phyloP scores from a whole-genome alignment of 768 basidiomycete genomes.

The Gelatoporia subvermispora region DNA sequence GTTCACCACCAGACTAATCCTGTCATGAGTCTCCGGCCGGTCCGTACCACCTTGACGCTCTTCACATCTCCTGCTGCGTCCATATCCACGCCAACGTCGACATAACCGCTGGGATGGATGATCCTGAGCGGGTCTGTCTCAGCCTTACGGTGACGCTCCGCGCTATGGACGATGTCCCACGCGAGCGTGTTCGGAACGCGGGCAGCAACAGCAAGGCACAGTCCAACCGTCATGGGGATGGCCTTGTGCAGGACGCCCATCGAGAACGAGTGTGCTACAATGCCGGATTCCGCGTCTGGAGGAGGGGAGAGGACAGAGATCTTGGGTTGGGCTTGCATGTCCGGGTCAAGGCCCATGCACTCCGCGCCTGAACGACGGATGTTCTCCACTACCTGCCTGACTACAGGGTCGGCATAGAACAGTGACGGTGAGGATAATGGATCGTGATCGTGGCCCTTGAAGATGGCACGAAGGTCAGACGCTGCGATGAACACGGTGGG shows the following conservation, averaged over 20 bases:
- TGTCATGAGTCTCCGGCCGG: constrained; percentile 67
- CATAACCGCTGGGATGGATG: constrained; percentile 60
- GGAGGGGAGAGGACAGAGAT: constrained; percentile 48
- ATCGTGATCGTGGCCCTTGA: constrained; percentile 10
- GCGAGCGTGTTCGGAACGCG: constrained; percentile 50
- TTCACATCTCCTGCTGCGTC: constrained; percentile 39
- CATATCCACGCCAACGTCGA: constrained; percentile 62
- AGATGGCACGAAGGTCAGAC: constrained; percentile 35
- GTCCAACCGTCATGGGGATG: constrained; percentile 67
- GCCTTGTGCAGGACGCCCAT: constrained; percentile 73
- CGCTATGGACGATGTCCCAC: constrained; percentile 39
- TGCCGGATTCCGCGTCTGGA: constrained; percentile 35
- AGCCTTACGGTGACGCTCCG: constrained; percentile 4
- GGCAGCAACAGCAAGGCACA: constrained; percentile 64
- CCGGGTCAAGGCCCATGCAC: constrained; percentile 60
- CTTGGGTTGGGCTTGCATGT: constrained; percentile 65
- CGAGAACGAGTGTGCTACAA: constrained; percentile 55
- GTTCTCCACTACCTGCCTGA: constrained; percentile 38
- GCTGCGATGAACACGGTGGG: constrained; percentile 61
- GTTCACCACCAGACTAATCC: constrained; percentile 61
- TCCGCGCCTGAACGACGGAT: constrained; percentile 53
- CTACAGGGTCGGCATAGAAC: constrained; percentile 10
- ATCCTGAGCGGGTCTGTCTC: constrained; percentile 38
- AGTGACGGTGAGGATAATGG: constrained; percentile 7
- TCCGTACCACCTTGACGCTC: constrained; percentile 62